These are phyloP conservation scores for Huntiella savannae DNA, from an alignment of 2,329 filamentous ascomycete species.

Conservation along the genomic window DNA sequence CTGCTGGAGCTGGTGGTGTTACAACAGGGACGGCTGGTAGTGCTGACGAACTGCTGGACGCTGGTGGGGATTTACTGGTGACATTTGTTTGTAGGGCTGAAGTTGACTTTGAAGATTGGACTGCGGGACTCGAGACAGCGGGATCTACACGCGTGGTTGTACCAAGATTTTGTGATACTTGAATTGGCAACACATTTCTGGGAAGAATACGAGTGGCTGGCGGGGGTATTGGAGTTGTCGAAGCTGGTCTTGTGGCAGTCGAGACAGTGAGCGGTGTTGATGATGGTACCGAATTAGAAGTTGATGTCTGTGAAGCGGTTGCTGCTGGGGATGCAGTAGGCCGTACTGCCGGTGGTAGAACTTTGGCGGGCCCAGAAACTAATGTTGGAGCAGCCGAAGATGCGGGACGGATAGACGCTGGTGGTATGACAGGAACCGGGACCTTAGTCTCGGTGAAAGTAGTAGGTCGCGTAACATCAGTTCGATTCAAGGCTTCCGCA, in stretches of 20 bases:
- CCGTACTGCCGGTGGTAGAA: too few species aligned
- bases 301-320: not conserved
- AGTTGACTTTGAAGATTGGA: too few species aligned
- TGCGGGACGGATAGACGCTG: not conserved
- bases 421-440: not conserved
- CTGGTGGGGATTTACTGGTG: too few species aligned
- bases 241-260: not conserved
- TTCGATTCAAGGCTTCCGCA: conserved; percentile 1
- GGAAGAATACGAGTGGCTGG: not conserved
- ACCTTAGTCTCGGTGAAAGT: conserved; percentile 2
- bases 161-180: too few species aligned
- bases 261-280: not conserved
- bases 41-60: not conserved
- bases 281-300: not conserved
- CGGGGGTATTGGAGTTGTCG: not conserved
- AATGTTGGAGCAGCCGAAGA: not conserved
- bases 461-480: not conserved
- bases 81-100: too few species aligned
- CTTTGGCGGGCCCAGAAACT: too few species aligned
- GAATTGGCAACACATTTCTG: too few species aligned
- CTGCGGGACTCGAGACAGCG: too few species aligned
- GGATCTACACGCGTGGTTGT: too few species aligned
- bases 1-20: not conserved
- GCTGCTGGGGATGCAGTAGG: not conserved
- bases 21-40: not conserved